A percentile compares a stretch with the other conserved stretches of the same genome.
Conservation (phyloP, 2,329 filamentous ascomycete species). For the Xylaria arbuscula region DNA sequence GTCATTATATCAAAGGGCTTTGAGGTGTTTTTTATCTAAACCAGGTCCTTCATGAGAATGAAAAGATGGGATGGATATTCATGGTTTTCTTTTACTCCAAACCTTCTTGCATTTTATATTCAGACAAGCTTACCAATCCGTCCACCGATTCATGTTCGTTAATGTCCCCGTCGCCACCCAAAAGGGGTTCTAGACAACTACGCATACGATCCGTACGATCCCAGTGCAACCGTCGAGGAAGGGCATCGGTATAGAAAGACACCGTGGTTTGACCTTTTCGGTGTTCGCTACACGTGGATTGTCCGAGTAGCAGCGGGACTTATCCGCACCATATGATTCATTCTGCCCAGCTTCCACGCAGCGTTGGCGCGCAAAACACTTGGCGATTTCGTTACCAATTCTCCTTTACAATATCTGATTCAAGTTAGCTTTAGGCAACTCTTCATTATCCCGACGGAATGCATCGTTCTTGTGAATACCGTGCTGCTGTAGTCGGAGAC, state of each 20-base stretch:
- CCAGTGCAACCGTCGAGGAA: background rate
- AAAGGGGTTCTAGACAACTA: background rate
- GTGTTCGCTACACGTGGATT: constrained; percentile 31
- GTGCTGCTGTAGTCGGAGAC: background rate
- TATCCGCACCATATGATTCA: background rate
- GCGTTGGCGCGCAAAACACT: background rate
- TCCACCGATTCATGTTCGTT: background rate
- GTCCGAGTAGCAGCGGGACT: constrained; percentile 22
- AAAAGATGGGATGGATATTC: background rate
- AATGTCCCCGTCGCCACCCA: background rate
- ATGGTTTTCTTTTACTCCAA: background rate
- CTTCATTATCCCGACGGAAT: background rate
- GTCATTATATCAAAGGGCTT: constrained; percentile 13
- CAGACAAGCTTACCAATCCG: background rate
- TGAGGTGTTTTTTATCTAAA: background rate
- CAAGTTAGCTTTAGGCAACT: background rate
- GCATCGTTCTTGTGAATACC: background rate
- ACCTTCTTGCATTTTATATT: constrained; percentile 1
- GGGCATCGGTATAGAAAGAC: constrained; percentile 7
- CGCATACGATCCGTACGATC: background rate
- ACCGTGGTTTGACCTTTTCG: constrained; percentile 15
- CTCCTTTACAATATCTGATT: background rate
- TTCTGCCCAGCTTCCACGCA: background rate
- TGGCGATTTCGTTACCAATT: background rate
- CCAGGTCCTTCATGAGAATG: background rate